These are phyloP conservation scores for Talaromyces thailandensis DNA, from an alignment of 495 filamentous ascomycete genomes.

Conservation along the genomic window DNA sequence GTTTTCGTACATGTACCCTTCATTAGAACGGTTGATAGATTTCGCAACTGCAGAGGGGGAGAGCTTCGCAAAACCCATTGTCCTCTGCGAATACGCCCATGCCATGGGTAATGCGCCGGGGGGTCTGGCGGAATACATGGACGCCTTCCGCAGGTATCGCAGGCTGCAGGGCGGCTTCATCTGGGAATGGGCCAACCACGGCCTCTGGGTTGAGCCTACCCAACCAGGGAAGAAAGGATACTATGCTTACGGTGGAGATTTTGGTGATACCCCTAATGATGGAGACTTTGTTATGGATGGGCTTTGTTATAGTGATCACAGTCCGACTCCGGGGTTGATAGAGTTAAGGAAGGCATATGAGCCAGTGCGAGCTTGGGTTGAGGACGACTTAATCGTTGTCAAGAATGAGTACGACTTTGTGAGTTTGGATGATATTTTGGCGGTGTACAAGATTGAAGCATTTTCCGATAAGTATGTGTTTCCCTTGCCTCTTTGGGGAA, in stretches of 20 bases:
- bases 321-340: constrained; percentile 46
- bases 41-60: constrained; percentile 28
- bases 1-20: constrained; percentile 58
- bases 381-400: constrained; percentile 12
- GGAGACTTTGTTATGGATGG: constrained; percentile 60
- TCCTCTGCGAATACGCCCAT: constrained; percentile 62
- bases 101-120: constrained; percentile 71
- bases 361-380: constrained; percentile 30
- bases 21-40: constrained; percentile 38
- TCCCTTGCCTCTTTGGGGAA: background rate
- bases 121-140: constrained; percentile 53
- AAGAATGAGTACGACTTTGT: constrained; percentile 46
- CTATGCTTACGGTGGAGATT: constrained; percentile 62
- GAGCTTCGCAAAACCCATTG: constrained; percentile 43
- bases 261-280: constrained; percentile 57
- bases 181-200: constrained; percentile 71
- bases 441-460: constrained; percentile 15
- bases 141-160: constrained; percentile 46
- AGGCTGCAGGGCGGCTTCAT: constrained; percentile 61
- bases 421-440: constrained; percentile 35
- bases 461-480: constrained; percentile 9
- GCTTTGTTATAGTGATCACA: constrained; percentile 47
- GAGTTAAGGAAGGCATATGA: constrained; percentile 56
- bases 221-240: constrained; percentile 17
- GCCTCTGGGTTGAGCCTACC: constrained; percentile 40